Conservation (phyloP, 352 stramenopile genomes). For the Globisporangium paroecandrum region DNA sequence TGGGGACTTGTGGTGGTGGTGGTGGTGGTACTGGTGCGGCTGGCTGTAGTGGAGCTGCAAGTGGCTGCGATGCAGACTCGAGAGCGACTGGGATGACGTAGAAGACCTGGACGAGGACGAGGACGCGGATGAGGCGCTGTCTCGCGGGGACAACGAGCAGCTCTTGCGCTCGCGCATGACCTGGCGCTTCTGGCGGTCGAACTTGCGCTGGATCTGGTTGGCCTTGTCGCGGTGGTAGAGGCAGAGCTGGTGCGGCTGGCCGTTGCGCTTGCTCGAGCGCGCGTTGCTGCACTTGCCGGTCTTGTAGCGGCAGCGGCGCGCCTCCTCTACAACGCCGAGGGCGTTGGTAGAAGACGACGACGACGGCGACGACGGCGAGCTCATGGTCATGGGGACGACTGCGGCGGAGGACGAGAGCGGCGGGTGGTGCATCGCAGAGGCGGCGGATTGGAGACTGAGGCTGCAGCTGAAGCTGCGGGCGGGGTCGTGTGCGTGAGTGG, state of each 20-base stretch:
- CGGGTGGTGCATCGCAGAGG: conserved; percentile 15
- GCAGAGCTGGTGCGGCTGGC: conserved; percentile 84
- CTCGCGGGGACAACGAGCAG: conserved; percentile 1
- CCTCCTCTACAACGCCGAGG: conserved; percentile 12
- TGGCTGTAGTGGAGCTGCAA: conserved; percentile 15
- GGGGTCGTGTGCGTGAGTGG: background rate
- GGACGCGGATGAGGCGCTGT: background rate
- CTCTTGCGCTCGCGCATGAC: conserved; percentile 47
- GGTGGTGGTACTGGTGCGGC: conserved; percentile 6
- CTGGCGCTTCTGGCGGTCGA: conserved; percentile 85
- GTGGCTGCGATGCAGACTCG: conserved; percentile 11
- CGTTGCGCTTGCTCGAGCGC: conserved; percentile 82
- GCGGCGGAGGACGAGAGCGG: conserved; percentile 8
- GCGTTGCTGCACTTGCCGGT: conserved; percentile 84
- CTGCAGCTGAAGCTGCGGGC: conserved; percentile 9
- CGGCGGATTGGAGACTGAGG: conserved; percentile 15
- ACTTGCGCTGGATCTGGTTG: conserved; percentile 89
- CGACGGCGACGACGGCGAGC: background rate
- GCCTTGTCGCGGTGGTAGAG: conserved; percentile 87
- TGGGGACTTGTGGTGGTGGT: conserved; percentile 10
- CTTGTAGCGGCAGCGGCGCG: conserved; percentile 73
- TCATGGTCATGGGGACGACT: conserved; percentile 1
- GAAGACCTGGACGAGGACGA: conserved; percentile 27
- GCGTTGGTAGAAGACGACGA: background rate
- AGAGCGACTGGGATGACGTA: conserved; percentile 7